A percentile compares a stretch with the other conserved stretches of the same genome.
These are phyloP conservation scores for Punica granatum DNA, from an alignment of 345 rosid genomes.

Conservation along the genomic window DNA sequence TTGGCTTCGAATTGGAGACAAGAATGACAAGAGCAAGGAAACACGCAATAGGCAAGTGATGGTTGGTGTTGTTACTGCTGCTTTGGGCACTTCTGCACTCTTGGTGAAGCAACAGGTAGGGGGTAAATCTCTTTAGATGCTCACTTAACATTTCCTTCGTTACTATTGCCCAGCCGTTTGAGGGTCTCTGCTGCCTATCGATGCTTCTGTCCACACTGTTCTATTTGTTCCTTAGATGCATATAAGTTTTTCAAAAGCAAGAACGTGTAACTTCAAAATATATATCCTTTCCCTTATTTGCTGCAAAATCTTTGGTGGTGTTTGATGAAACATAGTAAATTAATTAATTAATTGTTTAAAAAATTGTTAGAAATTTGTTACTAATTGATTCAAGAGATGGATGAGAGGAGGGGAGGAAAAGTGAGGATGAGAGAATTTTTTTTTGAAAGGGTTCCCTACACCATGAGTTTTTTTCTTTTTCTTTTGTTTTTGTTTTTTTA, in stretches of 20 bases:
- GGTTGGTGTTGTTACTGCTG: constrained; percentile 88
- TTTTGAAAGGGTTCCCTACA: no score
- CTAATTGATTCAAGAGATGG: no score
- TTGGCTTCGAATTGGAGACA: constrained; percentile 17
- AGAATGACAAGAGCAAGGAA: constrained; percentile 24
- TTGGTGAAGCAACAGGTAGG: constrained; percentile 59
- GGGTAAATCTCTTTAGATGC: constrained; percentile 12
- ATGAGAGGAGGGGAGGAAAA: no score
- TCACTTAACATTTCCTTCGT: background rate
- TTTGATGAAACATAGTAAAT: no score
- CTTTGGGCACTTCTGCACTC: constrained; percentile 87
- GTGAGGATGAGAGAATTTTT: no score
- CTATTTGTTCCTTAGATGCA: background rate
- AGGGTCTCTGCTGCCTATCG: background rate
- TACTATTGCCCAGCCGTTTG: background rate
- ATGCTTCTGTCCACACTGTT: background rate
- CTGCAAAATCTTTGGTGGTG: background rate
- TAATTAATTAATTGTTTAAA: no score
- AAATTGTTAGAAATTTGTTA: no score
- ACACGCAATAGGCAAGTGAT: constrained; percentile 37
- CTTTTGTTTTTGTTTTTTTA: no score
- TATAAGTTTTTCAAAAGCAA: background rate
- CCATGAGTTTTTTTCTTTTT: no score
- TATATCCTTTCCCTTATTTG: background rate
- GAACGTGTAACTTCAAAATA: background rate